Evolutionary conservation across 371 early-diverging fungal species (phyloP).

Genomic region (Capniomyces stellatus): DNA sequence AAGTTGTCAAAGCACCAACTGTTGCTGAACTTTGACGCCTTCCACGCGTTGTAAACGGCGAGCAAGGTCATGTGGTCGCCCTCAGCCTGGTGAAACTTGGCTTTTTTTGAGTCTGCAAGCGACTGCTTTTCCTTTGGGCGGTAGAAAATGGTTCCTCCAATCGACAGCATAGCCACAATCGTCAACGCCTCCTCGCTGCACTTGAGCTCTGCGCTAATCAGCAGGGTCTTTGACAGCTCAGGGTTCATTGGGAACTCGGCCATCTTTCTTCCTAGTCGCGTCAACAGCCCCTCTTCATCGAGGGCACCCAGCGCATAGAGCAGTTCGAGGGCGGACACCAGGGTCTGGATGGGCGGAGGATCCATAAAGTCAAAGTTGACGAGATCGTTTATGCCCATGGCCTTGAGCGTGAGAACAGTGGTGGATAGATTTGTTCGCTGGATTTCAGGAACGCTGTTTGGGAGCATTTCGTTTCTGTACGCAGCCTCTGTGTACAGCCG

Average conservation of each 20-base stretch:
- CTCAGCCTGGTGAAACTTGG: slow-evolving; percentile 93
- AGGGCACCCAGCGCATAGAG: slow-evolving; percentile 87
- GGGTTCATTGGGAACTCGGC: slow-evolving; percentile 96
- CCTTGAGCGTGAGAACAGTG: slow-evolving; percentile 81
- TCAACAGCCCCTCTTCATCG: slow-evolving; percentile 83
- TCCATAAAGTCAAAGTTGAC: slow-evolving; percentile 95
- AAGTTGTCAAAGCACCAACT: slow-evolving; percentile 95
- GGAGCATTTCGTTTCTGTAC: slow-evolving; percentile 85
- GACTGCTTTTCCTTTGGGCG: slow-evolving; percentile 93
- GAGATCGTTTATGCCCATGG: slow-evolving; percentile 92
- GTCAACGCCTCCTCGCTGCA: slow-evolving; percentile 93
- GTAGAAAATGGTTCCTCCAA: slow-evolving; percentile 80
- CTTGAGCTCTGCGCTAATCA: slow-evolving; percentile 71
- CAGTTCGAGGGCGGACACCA: slow-evolving; percentile 83
- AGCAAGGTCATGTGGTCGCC: slow-evolving; percentile 94
- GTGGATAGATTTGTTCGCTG: slow-evolving; percentile 87
- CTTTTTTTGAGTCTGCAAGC: slow-evolving; percentile 83
- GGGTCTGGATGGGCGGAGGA: slow-evolving; percentile 78
- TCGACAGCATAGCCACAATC: slow-evolving; percentile 90
- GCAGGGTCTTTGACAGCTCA: slow-evolving; percentile 78
- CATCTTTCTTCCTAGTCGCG: slow-evolving; percentile 87
- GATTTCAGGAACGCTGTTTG: slow-evolving; percentile 93
- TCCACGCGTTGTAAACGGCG: slow-evolving; percentile 89
- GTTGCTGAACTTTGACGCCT: slow-evolving; percentile 65
- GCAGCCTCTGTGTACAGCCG: slow-evolving; percentile 92